phyloP scores from a whole-genome alignment of 306 rosid species.

The Cucurbita argyrosperma region DNA sequence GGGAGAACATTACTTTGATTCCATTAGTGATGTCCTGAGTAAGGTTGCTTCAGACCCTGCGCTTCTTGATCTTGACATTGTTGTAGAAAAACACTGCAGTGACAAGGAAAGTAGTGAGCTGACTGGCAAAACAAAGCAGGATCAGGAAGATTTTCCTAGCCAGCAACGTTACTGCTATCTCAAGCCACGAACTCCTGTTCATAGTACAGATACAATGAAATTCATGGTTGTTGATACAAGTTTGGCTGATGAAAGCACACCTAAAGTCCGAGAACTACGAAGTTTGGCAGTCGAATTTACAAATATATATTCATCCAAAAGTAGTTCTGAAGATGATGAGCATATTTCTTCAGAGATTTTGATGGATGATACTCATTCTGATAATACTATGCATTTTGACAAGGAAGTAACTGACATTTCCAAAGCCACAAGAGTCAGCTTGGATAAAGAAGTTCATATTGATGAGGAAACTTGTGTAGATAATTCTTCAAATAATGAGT shows the following conservation, averaged over 20 bases:
- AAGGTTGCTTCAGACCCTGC: conserved; percentile 77
- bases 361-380: conserved; percentile 29
- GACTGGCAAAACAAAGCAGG: background rate
- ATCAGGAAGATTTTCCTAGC: conserved; percentile 25
- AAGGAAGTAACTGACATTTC: conserved; percentile 18
- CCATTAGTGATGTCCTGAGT: conserved; percentile 54
- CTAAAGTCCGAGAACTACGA: conserved; percentile 48
- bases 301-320: conserved; percentile 19
- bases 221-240: conserved; percentile 91
- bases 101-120: conserved; percentile 22
- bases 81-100: conserved; percentile 32
- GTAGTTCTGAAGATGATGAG: conserved; percentile 20
- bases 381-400: conserved; percentile 18
- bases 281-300: conserved; percentile 42
- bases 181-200: conserved; percentile 56
- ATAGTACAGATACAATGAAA: conserved; percentile 27
- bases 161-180: conserved; percentile 69
- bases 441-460: conserved; percentile 12
- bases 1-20: conserved; percentile 72
- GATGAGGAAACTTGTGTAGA: conserved; percentile 16
- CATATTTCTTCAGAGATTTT: conserved; percentile 1
- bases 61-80: conserved; percentile 54
- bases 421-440: conserved; percentile 9
- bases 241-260: conserved; percentile 25
- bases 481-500: conserved; percentile 17